Evolutionary conservation across 2,329 filamentous ascomycete genomes (phyloP).

Genomic region (Orbilia ellipsospora): DNA sequence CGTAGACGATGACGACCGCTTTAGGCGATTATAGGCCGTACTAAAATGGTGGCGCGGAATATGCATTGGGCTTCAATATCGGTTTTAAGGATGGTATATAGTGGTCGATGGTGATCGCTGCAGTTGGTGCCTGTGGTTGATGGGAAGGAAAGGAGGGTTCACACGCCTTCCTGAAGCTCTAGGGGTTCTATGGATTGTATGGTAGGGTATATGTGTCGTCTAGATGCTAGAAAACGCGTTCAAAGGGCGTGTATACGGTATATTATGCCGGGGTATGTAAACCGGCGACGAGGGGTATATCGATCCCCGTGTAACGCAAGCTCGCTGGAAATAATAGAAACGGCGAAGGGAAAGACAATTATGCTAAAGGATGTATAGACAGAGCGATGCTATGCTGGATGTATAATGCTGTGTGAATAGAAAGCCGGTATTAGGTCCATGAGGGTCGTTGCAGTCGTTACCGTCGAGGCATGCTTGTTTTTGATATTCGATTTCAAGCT

Average conservation of each 20-base stretch:
- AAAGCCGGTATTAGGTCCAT: slow-evolving; percentile 5
- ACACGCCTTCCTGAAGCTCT: background rate
- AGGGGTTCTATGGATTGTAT: background rate
- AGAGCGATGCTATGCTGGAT: slow-evolving; percentile 22
- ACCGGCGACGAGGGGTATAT: slow-evolving; percentile 19
- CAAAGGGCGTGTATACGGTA: slow-evolving; percentile 6
- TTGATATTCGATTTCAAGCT: slow-evolving; percentile 24
- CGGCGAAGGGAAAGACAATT: background rate
- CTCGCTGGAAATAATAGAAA: background rate
- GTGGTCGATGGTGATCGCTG: slow-evolving; percentile 1
- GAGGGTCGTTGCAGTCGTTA: slow-evolving; percentile 39
- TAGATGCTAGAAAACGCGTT: slow-evolving; percentile 29
- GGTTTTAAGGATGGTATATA: too few species aligned
- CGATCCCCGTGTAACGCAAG: slow-evolving; percentile 3
- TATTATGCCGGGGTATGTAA: slow-evolving; percentile 2
- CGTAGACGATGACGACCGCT: slow-evolving; percentile 83
- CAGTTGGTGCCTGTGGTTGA: background rate
- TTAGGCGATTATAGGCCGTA: slow-evolving; percentile 89
- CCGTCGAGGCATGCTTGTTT: slow-evolving; percentile 28
- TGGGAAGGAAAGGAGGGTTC: background rate
- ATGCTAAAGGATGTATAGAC: slow-evolving; percentile 2
- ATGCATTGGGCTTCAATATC: slow-evolving; percentile 75
- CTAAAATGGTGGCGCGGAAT: slow-evolving; percentile 88
- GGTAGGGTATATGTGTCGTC: background rate
- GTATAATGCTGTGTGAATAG: slow-evolving; percentile 23